Conservation (phyloP, 1,284 basidiomycete genomes). For the Moniliophthora roreri region DNA sequence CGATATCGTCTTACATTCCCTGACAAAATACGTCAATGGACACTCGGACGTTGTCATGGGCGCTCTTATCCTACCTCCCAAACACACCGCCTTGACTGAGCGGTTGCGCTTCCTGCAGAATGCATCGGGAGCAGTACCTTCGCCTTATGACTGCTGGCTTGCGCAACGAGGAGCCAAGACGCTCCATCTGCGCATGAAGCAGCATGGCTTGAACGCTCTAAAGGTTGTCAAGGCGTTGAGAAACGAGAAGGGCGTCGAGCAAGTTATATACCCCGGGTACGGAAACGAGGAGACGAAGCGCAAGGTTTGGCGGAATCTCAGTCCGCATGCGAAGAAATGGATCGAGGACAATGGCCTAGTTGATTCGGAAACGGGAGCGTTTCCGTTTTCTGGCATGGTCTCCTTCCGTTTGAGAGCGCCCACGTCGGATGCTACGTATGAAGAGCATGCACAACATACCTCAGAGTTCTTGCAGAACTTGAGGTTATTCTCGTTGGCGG, state of each 20-base stretch:
- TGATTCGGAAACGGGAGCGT: slow-evolving; percentile 23
- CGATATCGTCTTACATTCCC: slow-evolving; percentile 78
- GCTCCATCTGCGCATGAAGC: slow-evolving; percentile 82
- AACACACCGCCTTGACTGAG: slow-evolving; percentile 45
- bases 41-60: slow-evolving; percentile 94
- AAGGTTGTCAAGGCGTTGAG: slow-evolving; percentile 70
- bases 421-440: neutral
- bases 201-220: slow-evolving; percentile 85
- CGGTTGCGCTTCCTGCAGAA: slow-evolving; percentile 90
- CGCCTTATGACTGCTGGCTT: slow-evolving; percentile 89
- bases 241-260: slow-evolving; percentile 58
- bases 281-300: slow-evolving; percentile 24
- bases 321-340: slow-evolving; percentile 70
- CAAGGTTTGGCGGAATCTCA: slow-evolving; percentile 61
- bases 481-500: slow-evolving; percentile 82
- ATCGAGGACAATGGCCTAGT: slow-evolving; percentile 35
- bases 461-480: slow-evolving; percentile 71
- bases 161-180: slow-evolving; percentile 93
- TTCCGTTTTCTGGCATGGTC: slow-evolving; percentile 89
- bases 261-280: slow-evolving; percentile 88
- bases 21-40: slow-evolving; percentile 94
- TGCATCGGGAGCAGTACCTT: slow-evolving; percentile 86
- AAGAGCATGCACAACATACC: slow-evolving; percentile 30
- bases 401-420: slow-evolving; percentile 67
- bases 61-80: slow-evolving; percentile 70